phyloP scores from a whole-genome alignment of 2,329 filamentous ascomycete species.

The Taxawa tesnikishii region DNA sequence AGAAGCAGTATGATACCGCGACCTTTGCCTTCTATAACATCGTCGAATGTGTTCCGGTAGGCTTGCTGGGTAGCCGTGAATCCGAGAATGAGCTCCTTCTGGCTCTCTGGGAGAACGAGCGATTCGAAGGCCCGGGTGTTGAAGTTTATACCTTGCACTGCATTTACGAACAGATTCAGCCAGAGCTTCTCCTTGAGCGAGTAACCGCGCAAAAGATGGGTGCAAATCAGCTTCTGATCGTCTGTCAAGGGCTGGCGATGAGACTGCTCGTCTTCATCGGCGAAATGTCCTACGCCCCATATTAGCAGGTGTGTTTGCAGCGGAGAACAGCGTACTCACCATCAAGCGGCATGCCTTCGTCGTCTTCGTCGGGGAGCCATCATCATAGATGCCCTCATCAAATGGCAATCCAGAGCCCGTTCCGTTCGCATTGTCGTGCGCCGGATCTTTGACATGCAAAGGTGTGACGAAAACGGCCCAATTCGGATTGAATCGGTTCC shows the following conservation, averaged over 20 bases:
- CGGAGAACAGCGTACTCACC: slow-evolving; percentile 13
- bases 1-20: slow-evolving; percentile 40
- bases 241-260: slow-evolving; percentile 12
- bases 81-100: slow-evolving; percentile 36
- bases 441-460: slow-evolving; percentile 7
- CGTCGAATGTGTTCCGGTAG: slow-evolving; percentile 30
- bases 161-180: slow-evolving; percentile 27
- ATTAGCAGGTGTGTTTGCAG: not conserved
- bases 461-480: slow-evolving; percentile 24
- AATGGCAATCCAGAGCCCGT: no score
- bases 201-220: slow-evolving; percentile 19
- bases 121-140: slow-evolving; percentile 32
- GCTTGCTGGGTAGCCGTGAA: slow-evolving; percentile 31
- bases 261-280: slow-evolving; percentile 15
- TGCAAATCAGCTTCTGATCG: slow-evolving; percentile 21
- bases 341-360: slow-evolving; percentile 20
- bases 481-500: slow-evolving; percentile 33
- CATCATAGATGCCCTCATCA: slow-evolving; percentile 5
- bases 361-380: slow-evolving; percentile 10
- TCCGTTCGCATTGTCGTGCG: no score
- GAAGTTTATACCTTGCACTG: slow-evolving; percentile 31
- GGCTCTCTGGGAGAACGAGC: slow-evolving; percentile 33
- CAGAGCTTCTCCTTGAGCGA: slow-evolving; percentile 30
- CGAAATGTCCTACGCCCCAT: slow-evolving; percentile 8
- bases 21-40: slow-evolving; percentile 41